A percentile compares a stretch with the other conserved stretches of the same genome.
phyloP scores from a whole-genome alignment of 768 basidiomycete species.

The Leccinum variicolor region DNA sequence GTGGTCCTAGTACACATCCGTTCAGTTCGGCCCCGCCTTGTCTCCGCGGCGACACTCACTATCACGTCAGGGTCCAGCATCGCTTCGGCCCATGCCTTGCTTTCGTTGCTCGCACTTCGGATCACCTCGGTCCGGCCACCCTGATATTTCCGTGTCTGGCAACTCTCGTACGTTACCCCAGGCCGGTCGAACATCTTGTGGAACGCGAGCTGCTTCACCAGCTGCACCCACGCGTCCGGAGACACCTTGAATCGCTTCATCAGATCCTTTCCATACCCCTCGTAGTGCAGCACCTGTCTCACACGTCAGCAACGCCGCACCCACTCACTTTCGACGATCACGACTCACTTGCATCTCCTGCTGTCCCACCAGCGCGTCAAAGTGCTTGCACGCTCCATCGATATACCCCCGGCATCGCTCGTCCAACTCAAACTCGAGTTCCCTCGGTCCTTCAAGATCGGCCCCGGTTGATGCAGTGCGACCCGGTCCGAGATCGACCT shows the following conservation, averaged over 20 bases:
- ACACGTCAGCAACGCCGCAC: slow-evolving; percentile 7
- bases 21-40: slow-evolving; percentile 1
- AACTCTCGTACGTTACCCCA: slow-evolving; percentile 87
- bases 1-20: slow-evolving; percentile 37
- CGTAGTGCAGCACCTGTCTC: slow-evolving; percentile 70
- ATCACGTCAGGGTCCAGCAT: slow-evolving; percentile 63
- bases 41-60: slow-evolving; percentile 32
- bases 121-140: slow-evolving; percentile 95
- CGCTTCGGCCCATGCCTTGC: slow-evolving; percentile 82
- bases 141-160: slow-evolving; percentile 91
- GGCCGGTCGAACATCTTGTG: slow-evolving; percentile 76
- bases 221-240: slow-evolving; percentile 94
- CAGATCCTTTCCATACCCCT: slow-evolving; percentile 82
- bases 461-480: slow-evolving; percentile 31
- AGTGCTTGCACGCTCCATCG: slow-evolving; percentile 56
- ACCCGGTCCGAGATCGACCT: slow-evolving; percentile 69
- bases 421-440: slow-evolving; percentile 71
- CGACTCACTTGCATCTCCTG: slow-evolving; percentile 67
- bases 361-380: slow-evolving; percentile 68
- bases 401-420: slow-evolving; percentile 50
- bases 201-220: slow-evolving; percentile 95
- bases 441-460: slow-evolving; percentile 54
- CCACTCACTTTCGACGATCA: neutral
- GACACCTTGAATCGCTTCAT: slow-evolving; percentile 83
- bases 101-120: slow-evolving; percentile 77